These are phyloP conservation scores for Lasiodiplodia sp. DNA, from an alignment of 2,329 filamentous ascomycete species.

Conservation along the genomic window DNA sequence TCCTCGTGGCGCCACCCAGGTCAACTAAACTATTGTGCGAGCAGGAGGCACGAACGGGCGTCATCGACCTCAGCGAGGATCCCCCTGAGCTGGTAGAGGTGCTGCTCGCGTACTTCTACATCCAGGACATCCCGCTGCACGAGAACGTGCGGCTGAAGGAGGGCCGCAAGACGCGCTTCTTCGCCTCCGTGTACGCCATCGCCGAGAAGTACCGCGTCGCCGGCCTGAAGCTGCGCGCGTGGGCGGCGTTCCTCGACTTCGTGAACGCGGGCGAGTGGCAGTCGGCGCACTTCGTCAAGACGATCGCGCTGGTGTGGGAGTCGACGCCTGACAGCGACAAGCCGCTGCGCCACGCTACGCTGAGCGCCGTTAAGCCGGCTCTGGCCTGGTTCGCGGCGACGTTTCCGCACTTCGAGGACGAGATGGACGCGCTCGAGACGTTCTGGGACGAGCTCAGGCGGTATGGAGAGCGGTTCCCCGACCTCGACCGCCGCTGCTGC, in stretches of 20 bases:
- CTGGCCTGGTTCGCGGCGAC: not conserved
- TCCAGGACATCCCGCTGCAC: slow-evolving; percentile 28
- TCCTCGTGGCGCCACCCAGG: no score
- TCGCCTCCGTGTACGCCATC: slow-evolving; percentile 1
- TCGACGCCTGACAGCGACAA: not conserved
- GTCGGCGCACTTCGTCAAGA: not conserved
- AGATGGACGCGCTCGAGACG: not conserved
- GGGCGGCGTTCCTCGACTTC: not conserved
- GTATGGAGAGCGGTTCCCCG: not conserved
- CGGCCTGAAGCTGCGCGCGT: slow-evolving; percentile 1
- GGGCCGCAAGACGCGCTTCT: not conserved
- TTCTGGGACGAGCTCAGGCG: slow-evolving; percentile 4
- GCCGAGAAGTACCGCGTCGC: slow-evolving; percentile 10
- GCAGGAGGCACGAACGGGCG: slow-evolving; percentile 9
- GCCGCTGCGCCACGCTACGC: not conserved
- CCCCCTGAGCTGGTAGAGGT: slow-evolving; percentile 10
- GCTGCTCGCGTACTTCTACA: slow-evolving; percentile 26
- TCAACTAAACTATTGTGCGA: not conserved
- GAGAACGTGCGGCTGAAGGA: not conserved
- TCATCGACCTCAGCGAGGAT: slow-evolving; percentile 22
- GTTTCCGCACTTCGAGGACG: not conserved
- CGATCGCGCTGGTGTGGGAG: not conserved
- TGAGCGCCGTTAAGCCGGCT: not conserved
- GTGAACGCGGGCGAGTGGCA: not conserved
- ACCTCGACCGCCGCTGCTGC: not conserved